Evolutionary conservation across 805 yeast genomes (phyloP).

Genomic region (Komagataella pastoris): DNA sequence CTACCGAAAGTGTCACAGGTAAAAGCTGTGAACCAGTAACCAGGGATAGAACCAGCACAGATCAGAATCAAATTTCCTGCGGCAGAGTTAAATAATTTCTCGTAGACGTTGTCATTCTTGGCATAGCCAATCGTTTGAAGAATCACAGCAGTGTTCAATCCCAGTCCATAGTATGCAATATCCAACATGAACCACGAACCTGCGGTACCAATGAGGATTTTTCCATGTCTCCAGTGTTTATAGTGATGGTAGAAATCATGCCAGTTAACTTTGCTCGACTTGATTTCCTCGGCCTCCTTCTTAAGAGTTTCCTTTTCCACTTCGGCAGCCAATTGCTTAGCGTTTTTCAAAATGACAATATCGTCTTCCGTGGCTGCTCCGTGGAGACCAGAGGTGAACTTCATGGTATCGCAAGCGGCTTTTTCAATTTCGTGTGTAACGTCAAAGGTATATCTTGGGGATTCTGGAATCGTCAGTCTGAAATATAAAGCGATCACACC

Average conservation of each 20-base stretch:
- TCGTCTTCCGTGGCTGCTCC: constrained; percentile 26
- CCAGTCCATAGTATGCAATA: constrained; percentile 71
- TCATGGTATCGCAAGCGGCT: constrained; percentile 30
- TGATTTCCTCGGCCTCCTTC: constrained; percentile 2
- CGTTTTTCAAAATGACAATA: constrained; percentile 19
- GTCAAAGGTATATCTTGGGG: constrained; percentile 57
- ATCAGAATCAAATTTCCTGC: constrained; percentile 42
- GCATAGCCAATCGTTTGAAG: constrained; percentile 69
- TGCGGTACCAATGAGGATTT: constrained; percentile 65
- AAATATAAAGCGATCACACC: constrained; percentile 64
- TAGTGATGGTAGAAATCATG: constrained; percentile 54
- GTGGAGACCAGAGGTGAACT: constrained; percentile 24
- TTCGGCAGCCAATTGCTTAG: constrained; percentile 14
- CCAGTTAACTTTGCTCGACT: constrained; percentile 41
- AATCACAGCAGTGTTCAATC: constrained; percentile 59
- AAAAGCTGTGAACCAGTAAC: constrained; percentile 46
- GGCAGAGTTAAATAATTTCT: constrained; percentile 27
- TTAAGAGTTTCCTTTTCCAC: constrained; percentile 35
- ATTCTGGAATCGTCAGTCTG: constrained; percentile 77
- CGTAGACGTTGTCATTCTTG: constrained; percentile 29
- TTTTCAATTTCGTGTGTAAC: constrained; percentile 35
- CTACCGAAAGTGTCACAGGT: constrained; percentile 45
- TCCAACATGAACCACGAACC: constrained; percentile 73
- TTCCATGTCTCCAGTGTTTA: constrained; percentile 66
- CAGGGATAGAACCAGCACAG: constrained; percentile 52